Evolutionary conservation across 2,329 filamentous ascomycete species (phyloP).

Genomic region (Ampelomyces quisqualis): DNA sequence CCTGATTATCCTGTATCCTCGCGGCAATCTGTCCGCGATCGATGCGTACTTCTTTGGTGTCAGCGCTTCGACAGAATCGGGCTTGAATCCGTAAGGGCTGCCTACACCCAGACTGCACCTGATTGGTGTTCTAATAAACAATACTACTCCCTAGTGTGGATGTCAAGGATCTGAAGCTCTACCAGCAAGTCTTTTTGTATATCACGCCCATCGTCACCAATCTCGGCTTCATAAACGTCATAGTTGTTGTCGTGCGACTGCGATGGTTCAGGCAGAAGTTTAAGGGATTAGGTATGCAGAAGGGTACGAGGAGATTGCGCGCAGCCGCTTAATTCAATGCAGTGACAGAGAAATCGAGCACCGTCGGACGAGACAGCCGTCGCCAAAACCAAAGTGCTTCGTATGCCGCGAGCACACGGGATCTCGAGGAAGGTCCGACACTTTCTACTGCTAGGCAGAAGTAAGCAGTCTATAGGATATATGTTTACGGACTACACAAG

Average conservation of each 20-base stretch:
- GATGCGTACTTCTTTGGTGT: slow-evolving; percentile 56
- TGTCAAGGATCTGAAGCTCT: slow-evolving; percentile 51
- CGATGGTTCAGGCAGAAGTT: background rate
- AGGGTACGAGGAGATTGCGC: too few relatives aligned
- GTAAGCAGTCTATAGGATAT: background rate
- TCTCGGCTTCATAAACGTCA: slow-evolving; percentile 28
- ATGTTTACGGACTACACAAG: too few relatives aligned
- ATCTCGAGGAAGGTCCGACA: background rate
- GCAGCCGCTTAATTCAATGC: too few relatives aligned
- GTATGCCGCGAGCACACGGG: background rate
- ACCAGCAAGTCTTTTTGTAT: slow-evolving; percentile 57
- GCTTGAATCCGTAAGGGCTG: slow-evolving; percentile 50
- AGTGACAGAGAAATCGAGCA: too few relatives aligned
- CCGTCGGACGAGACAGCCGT: background rate
- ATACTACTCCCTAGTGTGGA: slow-evolving; percentile 46
- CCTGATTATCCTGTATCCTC: slow-evolving; percentile 42
- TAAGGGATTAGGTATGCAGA: background rate
- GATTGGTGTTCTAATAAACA: background rate
- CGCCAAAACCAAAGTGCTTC: background rate
- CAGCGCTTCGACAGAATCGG: slow-evolving; percentile 54
- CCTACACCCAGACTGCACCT: background rate
- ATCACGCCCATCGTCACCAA: slow-evolving; percentile 54
- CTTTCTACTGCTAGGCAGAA: background rate
- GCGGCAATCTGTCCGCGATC: slow-evolving; percentile 47
- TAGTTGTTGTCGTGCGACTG: background rate